Evolutionary conservation across 169 alveolate species (phyloP), one percentile per base, ranked within the genome.

Genomic region (Plasmodium coatneyi): DNA sequence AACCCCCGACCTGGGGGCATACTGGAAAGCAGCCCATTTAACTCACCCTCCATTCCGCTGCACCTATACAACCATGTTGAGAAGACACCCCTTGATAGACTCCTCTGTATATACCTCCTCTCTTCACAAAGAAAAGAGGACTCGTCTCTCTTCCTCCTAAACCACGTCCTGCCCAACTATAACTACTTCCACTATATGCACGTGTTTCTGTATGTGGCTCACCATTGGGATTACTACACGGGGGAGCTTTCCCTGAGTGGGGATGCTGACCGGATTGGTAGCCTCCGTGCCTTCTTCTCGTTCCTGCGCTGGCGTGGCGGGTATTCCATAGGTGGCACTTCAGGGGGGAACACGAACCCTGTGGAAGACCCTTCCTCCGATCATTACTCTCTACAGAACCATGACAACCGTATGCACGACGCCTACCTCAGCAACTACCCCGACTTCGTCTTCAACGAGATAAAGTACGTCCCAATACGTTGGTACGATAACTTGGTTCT

Each of bases 401-500:
- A 66, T 46, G 83, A 83, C 19, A 34, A 83, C 16, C 54, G 70
- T 41, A 7, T 83, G 41, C 36, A 83, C 6, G 1, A 83, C 16
- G 25, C 72, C n/a, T 83, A 83, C 76, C 52, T 83, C 52, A 39
- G 92, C 49, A 83, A 83, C 49, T 83, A 83, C 28, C 71, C 71
- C 9, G n/a, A 36, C n/a, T 83, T 83, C 32, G 28, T 4, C 1
- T 83, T 83, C 49, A 83, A 83, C 19, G 76, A 71, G 5, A 22
- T 70, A 0, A 39, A 2, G 12, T 83, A 83, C 49, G 28, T 22
- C 22, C 92, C 92, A 30, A 19, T 83, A 34, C 70, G 22, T 0
- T 83, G 92, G 92, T 83, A 5, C 32, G 83, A 83, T n/a, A 83
- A 83, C 22, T 39, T 83, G 72, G 60, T 39, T 22, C 12, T 83